phyloP scores from a whole-genome alignment of 495 filamentous ascomycete species.

The Aspergillus kassunensis region DNA sequence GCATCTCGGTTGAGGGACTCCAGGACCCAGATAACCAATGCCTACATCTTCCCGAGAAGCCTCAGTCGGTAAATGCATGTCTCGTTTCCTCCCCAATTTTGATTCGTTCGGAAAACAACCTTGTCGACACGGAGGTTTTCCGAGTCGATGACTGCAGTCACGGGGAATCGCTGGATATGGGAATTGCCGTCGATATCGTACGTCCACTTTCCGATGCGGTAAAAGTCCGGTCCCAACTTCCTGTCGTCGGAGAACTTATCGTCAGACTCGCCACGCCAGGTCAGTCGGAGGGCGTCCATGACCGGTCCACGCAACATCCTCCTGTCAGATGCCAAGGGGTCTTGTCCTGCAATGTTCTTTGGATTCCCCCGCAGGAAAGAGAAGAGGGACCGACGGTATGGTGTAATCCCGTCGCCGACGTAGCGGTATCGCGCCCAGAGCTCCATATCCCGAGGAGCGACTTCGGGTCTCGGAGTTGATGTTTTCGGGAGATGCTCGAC shows the following conservation, averaged over 20 bases:
- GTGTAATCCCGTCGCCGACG: constrained; percentile 4
- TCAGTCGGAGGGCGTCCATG: constrained; percentile 28
- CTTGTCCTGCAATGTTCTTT: constrained; percentile 7
- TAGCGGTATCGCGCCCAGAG: constrained; percentile 39
- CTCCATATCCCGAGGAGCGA: constrained; percentile 45
- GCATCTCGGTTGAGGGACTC: no score
- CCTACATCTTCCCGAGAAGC: constrained; percentile 30
- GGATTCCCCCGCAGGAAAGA: constrained; percentile 1
- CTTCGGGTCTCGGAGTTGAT: constrained; percentile 27
- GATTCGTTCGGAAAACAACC: constrained; percentile 42
- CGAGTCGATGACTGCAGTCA: constrained; percentile 34
- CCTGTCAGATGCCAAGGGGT: constrained; percentile 14
- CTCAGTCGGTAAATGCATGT: constrained; percentile 48
- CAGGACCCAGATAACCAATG: no score
- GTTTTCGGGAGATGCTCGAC: constrained; percentile 44
- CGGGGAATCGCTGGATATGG: constrained; percentile 34
- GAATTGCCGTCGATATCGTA: constrained; percentile 36
- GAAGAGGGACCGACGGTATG: background rate
- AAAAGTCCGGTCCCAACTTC: constrained; percentile 32
- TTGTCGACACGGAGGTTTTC: constrained; percentile 35
- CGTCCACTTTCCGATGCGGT: constrained; percentile 41
- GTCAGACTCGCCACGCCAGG: constrained; percentile 25
- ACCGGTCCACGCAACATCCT: constrained; percentile 26
- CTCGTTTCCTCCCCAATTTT: constrained; percentile 44
- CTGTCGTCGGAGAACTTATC: constrained; percentile 33